Percentiles rank a stretch among this genome's conserved stretches.
Evolutionary conservation across 208 protist genomes (phyloP).

Genomic region (Acanthamoeba royreba): DNA sequence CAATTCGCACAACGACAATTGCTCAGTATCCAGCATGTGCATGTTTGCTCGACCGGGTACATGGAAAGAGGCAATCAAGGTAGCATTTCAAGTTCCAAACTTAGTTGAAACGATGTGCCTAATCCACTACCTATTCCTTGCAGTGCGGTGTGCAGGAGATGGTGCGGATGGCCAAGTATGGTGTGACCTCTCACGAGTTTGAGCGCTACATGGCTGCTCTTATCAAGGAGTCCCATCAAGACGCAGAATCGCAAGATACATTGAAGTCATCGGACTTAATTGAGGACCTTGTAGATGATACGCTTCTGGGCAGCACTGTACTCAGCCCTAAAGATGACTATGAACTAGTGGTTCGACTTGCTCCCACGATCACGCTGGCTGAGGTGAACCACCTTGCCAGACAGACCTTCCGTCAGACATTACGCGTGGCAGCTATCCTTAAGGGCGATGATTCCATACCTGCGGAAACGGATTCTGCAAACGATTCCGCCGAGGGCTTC

Average conservation of each 20-base stretch:
- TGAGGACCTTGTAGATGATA: background rate
- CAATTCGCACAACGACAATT: conserved; percentile 7
- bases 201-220: conserved; percentile 17
- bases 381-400: background rate
- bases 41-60: background rate
- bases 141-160: background rate
- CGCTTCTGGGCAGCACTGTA: background rate
- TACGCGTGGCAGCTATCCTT: background rate
- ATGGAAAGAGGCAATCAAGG: conserved; percentile 9
- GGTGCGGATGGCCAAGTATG: background rate
- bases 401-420: background rate
- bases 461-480: background rate
- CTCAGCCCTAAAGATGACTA: background rate
- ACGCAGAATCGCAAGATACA: background rate
- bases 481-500: background rate
- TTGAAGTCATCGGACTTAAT: background rate
- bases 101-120: background rate
- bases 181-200: background rate
- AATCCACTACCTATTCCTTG: background rate
- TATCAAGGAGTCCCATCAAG: background rate
- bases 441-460: background rate
- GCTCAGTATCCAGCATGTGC: background rate
- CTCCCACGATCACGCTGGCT: background rate
- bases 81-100: background rate
- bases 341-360: background rate